Base-by-base conservation (phyloP, 2,329 filamentous ascomycete genomes). In the Arthroderma sp. region DNA sequence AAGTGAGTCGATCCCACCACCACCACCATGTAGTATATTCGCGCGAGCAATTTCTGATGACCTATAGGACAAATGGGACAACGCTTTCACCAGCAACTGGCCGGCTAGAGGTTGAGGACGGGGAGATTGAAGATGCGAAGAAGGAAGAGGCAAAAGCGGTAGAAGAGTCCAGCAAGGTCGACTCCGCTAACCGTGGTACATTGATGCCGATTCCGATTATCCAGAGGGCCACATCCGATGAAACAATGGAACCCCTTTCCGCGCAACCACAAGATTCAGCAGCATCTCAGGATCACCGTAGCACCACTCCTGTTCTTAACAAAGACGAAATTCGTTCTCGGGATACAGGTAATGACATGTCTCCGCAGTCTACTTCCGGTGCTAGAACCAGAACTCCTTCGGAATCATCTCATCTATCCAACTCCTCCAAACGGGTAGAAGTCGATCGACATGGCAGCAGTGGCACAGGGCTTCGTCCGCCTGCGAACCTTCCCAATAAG, bases 61-160 rank as follows among this genome's bases (percentile, higher is more conserved):
- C 21, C 44, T 23, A 28, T 61, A 74, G 73, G 38, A 58, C 61
- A 38, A 67, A 68, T 58, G 65, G 65, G 56, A 56, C 59, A 23
- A 44, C 62, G 6, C 68, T 63, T 39, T 47, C 63, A 6, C 63
- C 70, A 54, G 43, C 56, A 11, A 23, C 63, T 37, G 63, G 65
- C n/a, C 70, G 66, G 56, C 56, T 61, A 5, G 72, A 76, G 59
- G 71, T 74, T 13, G 73, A 74, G 57, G 73, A 75, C 63, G 73
- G 73, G 9, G 73, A 77, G 58, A 73, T 74, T 53, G 74, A 76
- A 61, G 75, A 76, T 61, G 71, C 73, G 5, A 74, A 71, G 58
- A 73, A 73, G 68, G 61, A 62, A 3, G 73, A 75, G 31, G 17
- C 8, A 15, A 54, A 38, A 23, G 51, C 11, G 11, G 33, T 25